Evolutionary conservation across 768 basidiomycete species (phyloP).

Genomic region (Serendipita vermifera): DNA sequence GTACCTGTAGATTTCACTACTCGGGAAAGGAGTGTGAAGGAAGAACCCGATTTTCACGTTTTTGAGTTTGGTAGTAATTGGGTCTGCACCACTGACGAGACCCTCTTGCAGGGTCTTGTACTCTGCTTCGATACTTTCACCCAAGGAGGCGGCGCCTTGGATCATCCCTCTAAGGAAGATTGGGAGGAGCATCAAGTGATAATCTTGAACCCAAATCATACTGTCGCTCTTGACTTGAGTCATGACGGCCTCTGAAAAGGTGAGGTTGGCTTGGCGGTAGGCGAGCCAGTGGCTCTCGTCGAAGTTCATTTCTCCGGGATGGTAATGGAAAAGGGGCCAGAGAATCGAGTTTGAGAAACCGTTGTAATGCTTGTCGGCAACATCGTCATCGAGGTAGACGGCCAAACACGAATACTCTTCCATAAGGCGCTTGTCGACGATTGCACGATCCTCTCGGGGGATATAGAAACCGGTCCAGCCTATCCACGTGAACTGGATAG

Average conservation of each 20-base stretch:
- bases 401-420: constrained; percentile 96
- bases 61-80: constrained; percentile 31
- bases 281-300: constrained; percentile 98
- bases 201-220: constrained; percentile 99
- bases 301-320: constrained; percentile 99
- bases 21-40: constrained; percentile 96
- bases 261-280: constrained; percentile 91
- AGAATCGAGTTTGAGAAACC: constrained; percentile 99
- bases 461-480: constrained; percentile 94
- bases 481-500: constrained; percentile 95
- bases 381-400: constrained; percentile 93
- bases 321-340: constrained; percentile 99
- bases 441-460: constrained; percentile 77
- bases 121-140: constrained; percentile 47
- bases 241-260: constrained; percentile 82
- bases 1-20: constrained; percentile 91
- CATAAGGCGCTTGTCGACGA: constrained; percentile 83
- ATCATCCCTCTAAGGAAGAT: constrained; percentile 86
- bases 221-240: constrained; percentile 68
- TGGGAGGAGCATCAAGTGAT: constrained; percentile 94
- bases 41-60: constrained; percentile 96
- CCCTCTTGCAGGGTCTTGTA: constrained; percentile 61
- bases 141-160: constrained; percentile 47
- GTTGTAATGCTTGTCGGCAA: constrained; percentile 97
- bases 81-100: constrained; percentile 36